phyloP scores from a whole-genome alignment of 2,329 filamentous ascomycete genomes.

The Albophoma yamanashiensis region DNA sequence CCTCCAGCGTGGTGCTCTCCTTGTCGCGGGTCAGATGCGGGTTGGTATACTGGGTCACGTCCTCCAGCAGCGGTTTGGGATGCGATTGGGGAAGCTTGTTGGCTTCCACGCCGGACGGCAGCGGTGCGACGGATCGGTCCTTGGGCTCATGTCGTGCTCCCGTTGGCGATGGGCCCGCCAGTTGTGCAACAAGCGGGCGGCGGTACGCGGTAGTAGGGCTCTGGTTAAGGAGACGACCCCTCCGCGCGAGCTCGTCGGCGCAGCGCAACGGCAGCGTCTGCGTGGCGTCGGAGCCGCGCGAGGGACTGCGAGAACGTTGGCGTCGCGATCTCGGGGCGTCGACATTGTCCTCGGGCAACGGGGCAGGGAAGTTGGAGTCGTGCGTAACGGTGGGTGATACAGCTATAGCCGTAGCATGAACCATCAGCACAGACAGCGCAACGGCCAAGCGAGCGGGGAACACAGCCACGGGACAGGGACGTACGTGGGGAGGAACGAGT shows the following conservation, averaged over 20 bases:
- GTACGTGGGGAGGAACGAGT: conserved; percentile 48
- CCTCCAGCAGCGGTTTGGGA: conserved; percentile 48
- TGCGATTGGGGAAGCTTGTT: conserved; percentile 32
- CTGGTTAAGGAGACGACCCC: conserved; percentile 24
- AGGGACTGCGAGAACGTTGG: conserved; percentile 44
- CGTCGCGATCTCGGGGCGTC: conserved; percentile 38
- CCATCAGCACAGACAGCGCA: conserved; percentile 15
- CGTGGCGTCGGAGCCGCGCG: conserved; percentile 33
- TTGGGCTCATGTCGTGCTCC: conserved; percentile 16
- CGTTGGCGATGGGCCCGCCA: conserved; percentile 17
- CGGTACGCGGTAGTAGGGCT: conserved; percentile 26
- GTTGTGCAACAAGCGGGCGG: conserved; percentile 40
- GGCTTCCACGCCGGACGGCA: conserved; percentile 18
- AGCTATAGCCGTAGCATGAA: conserved; percentile 14
- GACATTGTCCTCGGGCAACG: conserved; percentile 40
- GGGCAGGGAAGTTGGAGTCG: conserved; percentile 42
- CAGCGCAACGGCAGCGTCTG: conserved; percentile 32
- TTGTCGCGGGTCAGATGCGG: conserved; percentile 47
- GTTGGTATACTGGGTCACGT: conserved; percentile 57
- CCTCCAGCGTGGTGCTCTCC: conserved; percentile 60
- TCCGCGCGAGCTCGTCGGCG: conserved; percentile 31
- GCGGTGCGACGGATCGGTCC: conserved; percentile 17
- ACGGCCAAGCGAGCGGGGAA: not conserved
- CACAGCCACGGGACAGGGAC: conserved; percentile 22
- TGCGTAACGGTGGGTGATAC: conserved; percentile 20